Evolutionary conservation across 2,329 filamentous ascomycete species (phyloP), one percentile per base, ranked within the genome.

Genomic region (Chaetothyriales sp.): DNA sequence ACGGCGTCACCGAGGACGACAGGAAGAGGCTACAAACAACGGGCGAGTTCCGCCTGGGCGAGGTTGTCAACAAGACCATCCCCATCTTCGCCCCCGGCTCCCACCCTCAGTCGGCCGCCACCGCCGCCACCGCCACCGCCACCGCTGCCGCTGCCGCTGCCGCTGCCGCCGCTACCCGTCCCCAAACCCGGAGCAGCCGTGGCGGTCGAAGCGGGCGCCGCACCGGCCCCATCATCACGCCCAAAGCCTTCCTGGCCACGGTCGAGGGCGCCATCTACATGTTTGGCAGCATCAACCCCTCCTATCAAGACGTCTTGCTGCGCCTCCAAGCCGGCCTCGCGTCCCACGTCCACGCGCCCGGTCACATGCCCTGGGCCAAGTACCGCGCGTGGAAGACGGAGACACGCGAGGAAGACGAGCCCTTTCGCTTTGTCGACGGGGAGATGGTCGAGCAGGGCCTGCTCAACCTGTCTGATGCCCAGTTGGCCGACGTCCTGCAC

Each of bases 211-310:
- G 10, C n/a, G 19, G 18, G n/a, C 45, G 18, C 5, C 51, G 53
- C 25, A 44, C 46, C 33, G 81, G 76, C 57, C 81, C 86, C 7
- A 73, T 83, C 22, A 81, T 95, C 6, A 72, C 83, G 6, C 90
- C 92, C 0, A 81, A 80, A 62, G 92, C 92, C 18, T 95, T 97
- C 64, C 70, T 97, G 49, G 89, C 80, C 53, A 97, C 92, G 50
- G 89, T 89, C 47, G 90, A 97, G 66, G 92, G 92, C 22, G 85
- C 85, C 0, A 83, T 98, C 47, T 95, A 95, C 67, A 80, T 98
- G 57, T 90, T 60, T 62, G 88, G 85, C 0, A 78, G 85, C 5
- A 88, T 98, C 58, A 75, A 82, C 2, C 74, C 84, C 0, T 66
- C 76, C 3, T 80, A 85, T 50, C 83, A 88, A 63, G 85, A 94